Evolutionary conservation across 2,329 filamentous ascomycete species (phyloP).

Genomic region (Geosmithia putterillii): DNA sequence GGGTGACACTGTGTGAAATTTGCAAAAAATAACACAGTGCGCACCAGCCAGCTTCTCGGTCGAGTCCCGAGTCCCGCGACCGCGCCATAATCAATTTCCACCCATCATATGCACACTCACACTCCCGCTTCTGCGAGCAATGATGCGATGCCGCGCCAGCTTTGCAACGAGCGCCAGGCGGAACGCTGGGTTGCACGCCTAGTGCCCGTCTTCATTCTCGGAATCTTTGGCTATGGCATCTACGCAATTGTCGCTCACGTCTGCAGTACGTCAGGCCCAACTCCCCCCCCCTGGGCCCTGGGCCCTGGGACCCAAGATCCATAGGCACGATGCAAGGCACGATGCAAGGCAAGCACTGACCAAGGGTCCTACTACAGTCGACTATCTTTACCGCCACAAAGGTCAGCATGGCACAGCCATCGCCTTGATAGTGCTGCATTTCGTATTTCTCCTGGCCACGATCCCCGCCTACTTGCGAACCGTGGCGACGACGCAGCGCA

Average conservation of each 20-base stretch:
- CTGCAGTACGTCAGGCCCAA: slow-evolving; percentile 43
- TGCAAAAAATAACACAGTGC: too few species aligned
- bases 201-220: slow-evolving; percentile 58
- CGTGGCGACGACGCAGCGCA: slow-evolving; percentile 50
- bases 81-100: too few species aligned
- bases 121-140: neutral
- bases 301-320: too few species aligned
- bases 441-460: slow-evolving; percentile 57
- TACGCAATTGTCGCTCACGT: slow-evolving; percentile 58
- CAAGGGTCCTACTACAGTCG: slow-evolving; percentile 33
- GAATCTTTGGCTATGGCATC: slow-evolving; percentile 53
- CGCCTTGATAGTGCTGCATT: slow-evolving; percentile 61
- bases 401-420: slow-evolving; percentile 45
- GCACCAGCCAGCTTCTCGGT: too few species aligned
- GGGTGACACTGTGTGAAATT: too few species aligned
- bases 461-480: slow-evolving; percentile 59
- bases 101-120: neutral
- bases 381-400: slow-evolving; percentile 50
- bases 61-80: too few species aligned
- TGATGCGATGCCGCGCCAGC: slow-evolving; percentile 15
- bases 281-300: slow-evolving; percentile 1
- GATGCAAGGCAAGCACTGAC: neutral
- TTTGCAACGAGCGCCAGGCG: slow-evolving; percentile 4
- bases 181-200: slow-evolving; percentile 32
- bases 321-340: too few species aligned